A percentile compares a stretch with the other conserved stretches of the same genome.
Evolutionary conservation across 768 basidiomycete genomes (phyloP).

Genomic region (Cystofilobasidium bisporidii): DNA sequence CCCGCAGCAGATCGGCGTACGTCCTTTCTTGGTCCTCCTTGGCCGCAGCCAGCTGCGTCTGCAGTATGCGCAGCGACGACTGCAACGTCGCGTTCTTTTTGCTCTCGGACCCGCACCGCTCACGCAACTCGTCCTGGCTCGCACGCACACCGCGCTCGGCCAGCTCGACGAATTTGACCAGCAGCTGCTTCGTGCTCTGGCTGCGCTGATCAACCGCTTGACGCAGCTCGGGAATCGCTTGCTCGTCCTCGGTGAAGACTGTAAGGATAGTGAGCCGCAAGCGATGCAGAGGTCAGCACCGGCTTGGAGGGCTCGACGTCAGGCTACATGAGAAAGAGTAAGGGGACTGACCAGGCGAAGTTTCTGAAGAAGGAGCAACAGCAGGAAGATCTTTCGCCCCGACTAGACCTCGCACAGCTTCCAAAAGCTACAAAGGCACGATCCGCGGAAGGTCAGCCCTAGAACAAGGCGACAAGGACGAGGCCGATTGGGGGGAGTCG

Average conservation of each 20-base stretch:
- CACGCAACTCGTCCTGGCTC: conserved; percentile 33
- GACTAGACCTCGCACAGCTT: conserved; percentile 55
- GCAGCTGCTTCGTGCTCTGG: conserved; percentile 22
- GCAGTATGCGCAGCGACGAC: conserved; percentile 31
- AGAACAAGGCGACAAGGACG: too few species aligned
- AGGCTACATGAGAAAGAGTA: not conserved
- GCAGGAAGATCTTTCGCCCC: conserved; percentile 47
- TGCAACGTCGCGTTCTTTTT: conserved; percentile 30
- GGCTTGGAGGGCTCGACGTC: too few species aligned
- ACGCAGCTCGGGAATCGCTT: conserved; percentile 14
- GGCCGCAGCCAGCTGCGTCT: conserved; percentile 29
- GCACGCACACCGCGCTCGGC: conserved; percentile 21
- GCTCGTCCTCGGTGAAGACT: conserved; percentile 4
- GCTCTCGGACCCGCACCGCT: conserved; percentile 42
- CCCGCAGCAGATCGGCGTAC: conserved; percentile 28
- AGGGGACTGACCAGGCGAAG: not conserved
- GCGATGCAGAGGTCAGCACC: too few species aligned
- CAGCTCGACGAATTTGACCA: conserved; percentile 27
- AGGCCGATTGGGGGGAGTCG: too few species aligned
- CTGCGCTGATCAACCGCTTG: conserved; percentile 18
- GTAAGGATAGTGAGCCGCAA: too few species aligned
- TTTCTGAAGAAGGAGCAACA: conserved; percentile 28
- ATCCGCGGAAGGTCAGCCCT: conserved; percentile 5
- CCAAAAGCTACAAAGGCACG: conserved; percentile 48
- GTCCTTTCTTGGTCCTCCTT: conserved; percentile 30